Evolutionary conservation across 352 stramenopile species (phyloP).

Genomic region (Phytophthora melonis): DNA sequence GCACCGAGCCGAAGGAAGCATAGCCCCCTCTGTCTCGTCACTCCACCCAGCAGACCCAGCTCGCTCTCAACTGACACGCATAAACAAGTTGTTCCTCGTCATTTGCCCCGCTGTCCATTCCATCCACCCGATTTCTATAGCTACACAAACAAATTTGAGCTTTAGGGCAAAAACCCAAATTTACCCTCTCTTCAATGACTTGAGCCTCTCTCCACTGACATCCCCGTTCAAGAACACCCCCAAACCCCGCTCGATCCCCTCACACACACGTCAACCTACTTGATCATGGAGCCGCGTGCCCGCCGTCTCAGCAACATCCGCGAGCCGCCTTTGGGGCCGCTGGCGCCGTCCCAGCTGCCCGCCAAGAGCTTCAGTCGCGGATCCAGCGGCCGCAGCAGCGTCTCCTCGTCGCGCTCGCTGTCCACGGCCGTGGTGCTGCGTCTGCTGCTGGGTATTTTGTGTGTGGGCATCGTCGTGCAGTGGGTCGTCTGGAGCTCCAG

Average conservation of each 20-base stretch:
- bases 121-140: constrained; percentile 5
- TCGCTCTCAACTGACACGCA: constrained; percentile 65
- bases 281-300: constrained; percentile 58
- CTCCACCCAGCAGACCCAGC: constrained; percentile 5
- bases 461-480: constrained; percentile 53
- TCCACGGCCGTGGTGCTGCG: constrained; percentile 51
- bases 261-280: background rate
- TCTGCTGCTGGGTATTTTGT: constrained; percentile 50
- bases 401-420: constrained; percentile 12
- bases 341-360: constrained; percentile 8
- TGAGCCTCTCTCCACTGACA: background rate
- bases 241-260: constrained; percentile 10
- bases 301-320: constrained; percentile 42
- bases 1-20: background rate
- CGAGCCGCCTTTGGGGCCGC: constrained; percentile 29
- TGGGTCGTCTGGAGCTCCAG: constrained; percentile 56
- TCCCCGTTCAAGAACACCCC: background rate
- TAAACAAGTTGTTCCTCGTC: constrained; percentile 54
- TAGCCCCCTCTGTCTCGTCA: background rate
- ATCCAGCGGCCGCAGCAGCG: background rate
- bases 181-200: background rate
- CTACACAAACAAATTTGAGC: no score
- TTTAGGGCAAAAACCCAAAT: background rate
- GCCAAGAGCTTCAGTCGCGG: constrained; percentile 28
- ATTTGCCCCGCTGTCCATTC: constrained; percentile 36